Conservation (phyloP, 331 rosid species). For the Malus hybrid region DNA sequence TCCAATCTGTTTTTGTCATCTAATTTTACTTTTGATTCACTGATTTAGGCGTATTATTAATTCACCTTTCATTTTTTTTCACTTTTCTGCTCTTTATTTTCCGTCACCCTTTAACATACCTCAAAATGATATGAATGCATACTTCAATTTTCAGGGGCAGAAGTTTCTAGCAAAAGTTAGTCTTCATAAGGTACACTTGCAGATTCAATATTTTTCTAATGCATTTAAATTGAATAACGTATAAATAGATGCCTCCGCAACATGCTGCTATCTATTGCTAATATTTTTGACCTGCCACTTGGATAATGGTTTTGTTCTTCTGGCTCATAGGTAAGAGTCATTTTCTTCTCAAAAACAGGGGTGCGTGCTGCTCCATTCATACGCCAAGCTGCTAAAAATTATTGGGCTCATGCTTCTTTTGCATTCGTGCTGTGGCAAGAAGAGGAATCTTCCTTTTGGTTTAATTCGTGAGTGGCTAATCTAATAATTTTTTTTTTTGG, state of each 20-base stretch:
- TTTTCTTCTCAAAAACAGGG: constrained; percentile 66
- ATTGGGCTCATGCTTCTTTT: constrained; percentile 72
- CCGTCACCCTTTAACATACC: constrained; percentile 5
- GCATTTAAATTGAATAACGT: neutral
- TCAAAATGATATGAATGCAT: constrained; percentile 10
- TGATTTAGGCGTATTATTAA: neutral
- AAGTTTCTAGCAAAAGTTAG: constrained; percentile 56
- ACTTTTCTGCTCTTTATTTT: neutral
- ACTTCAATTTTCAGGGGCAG: constrained; percentile 58
- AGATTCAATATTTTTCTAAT: neutral
- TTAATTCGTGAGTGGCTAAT: constrained; percentile 55
- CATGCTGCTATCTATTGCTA: neutral
- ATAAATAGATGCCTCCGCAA: neutral
- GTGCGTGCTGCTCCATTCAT: constrained; percentile 84
- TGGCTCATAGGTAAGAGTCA: constrained; percentile 64
- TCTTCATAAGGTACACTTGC: constrained; percentile 59
- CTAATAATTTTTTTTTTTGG: neutral
- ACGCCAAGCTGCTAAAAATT: constrained; percentile 66
- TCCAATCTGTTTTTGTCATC: neutral
- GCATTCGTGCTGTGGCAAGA: constrained; percentile 80
- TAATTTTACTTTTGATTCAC: neutral
- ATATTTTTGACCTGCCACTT: neutral
- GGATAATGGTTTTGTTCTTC: constrained; percentile 6
- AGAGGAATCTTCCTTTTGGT: constrained; percentile 86
- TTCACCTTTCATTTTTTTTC: neutral